These are phyloP conservation scores for Colletotrichum sp. DNA, from an alignment of 2,329 filamentous ascomycete genomes.

Conservation along the genomic window DNA sequence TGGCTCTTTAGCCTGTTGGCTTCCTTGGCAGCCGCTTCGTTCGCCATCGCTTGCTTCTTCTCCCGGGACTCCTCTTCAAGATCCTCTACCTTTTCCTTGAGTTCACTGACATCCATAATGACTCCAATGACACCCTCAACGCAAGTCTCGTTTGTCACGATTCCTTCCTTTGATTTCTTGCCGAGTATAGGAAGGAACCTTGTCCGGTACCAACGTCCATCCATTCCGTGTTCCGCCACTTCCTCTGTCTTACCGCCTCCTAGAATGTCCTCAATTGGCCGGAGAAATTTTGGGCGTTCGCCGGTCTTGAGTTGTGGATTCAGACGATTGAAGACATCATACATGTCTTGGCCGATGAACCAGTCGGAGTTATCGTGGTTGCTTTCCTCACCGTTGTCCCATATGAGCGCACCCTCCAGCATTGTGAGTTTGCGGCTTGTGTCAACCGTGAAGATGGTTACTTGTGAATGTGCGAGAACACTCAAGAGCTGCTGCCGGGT, in stretches of 20 bases:
- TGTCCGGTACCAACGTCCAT: conserved; percentile 72
- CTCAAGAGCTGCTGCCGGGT: conserved; percentile 74
- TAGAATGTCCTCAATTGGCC: conserved; percentile 68
- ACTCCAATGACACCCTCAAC: conserved; percentile 78
- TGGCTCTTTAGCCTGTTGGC: conserved; percentile 81
- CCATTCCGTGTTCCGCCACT: conserved; percentile 65
- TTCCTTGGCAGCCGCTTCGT: conserved; percentile 80
- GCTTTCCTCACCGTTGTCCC: conserved; percentile 42
- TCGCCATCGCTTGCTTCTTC: conserved; percentile 73
- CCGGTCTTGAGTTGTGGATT: conserved; percentile 47
- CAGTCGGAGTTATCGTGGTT: conserved; percentile 46
- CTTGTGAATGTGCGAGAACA: conserved; percentile 76
- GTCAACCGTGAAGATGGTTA: conserved; percentile 78
- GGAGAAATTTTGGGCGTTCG: conserved; percentile 54
- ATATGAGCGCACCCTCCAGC: conserved; percentile 71
- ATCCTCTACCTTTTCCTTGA: conserved; percentile 68
- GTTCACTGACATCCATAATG: conserved; percentile 80
- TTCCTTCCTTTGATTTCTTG: conserved; percentile 58
- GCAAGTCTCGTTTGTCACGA: conserved; percentile 47
- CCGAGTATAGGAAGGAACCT: conserved; percentile 71
- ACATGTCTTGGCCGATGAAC: conserved; percentile 67
- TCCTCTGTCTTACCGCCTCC: conserved; percentile 65
- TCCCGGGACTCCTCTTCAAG: conserved; percentile 69
- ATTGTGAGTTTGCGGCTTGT: conserved; percentile 66
- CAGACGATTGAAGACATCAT: conserved; percentile 64